Percentiles rank a stretch among this genome's conserved stretches.
Evolutionary conservation across 805 yeast species (phyloP).

Genomic region (Candida pseudoglaebosa): DNA sequence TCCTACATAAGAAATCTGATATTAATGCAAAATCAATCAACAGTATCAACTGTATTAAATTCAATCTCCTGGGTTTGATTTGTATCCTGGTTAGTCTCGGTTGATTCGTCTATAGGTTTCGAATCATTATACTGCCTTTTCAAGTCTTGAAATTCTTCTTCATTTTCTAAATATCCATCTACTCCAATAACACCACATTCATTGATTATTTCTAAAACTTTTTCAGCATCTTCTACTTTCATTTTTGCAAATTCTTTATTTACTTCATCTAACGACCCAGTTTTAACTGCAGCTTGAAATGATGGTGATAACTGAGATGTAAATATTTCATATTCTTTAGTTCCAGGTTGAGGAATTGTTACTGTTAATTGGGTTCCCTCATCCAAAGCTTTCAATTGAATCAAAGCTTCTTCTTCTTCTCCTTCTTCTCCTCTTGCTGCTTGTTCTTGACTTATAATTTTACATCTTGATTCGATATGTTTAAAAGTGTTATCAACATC

Average conservation of each 20-base stretch:
- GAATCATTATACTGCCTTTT: slow-evolving; percentile 44
- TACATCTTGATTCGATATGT: slow-evolving; percentile 76
- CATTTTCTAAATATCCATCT: slow-evolving; percentile 70
- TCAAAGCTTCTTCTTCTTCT: slow-evolving; percentile 63
- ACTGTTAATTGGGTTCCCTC: slow-evolving; percentile 74
- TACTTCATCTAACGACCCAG: slow-evolving; percentile 69
- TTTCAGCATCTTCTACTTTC: slow-evolving; percentile 77
- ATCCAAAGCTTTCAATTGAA: slow-evolving; percentile 85
- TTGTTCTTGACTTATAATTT: slow-evolving; percentile 54
- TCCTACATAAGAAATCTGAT: too few species aligned
- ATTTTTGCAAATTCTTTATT: slow-evolving; percentile 75
- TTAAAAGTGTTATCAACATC: slow-evolving; percentile 71
- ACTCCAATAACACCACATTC: slow-evolving; percentile 82
- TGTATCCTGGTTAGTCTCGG: slow-evolving; percentile 8
- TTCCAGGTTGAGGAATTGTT: slow-evolving; percentile 57
- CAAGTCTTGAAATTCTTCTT: slow-evolving; percentile 57
- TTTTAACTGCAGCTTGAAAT: slow-evolving; percentile 73
- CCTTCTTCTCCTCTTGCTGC: slow-evolving; percentile 20
- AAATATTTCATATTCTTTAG: slow-evolving; percentile 55
- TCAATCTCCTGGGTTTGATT: slow-evolving; percentile 9
- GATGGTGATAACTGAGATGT: slow-evolving; percentile 47
- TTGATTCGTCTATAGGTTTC: slow-evolving; percentile 3
- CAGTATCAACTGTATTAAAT: slow-evolving; percentile 18
- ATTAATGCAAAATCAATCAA: slow-evolving; percentile 13
- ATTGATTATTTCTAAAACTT: slow-evolving; percentile 66